These are phyloP conservation scores for Metarhizium humberi DNA, from an alignment of 2,329 filamentous ascomycete species.

Conservation along the genomic window DNA sequence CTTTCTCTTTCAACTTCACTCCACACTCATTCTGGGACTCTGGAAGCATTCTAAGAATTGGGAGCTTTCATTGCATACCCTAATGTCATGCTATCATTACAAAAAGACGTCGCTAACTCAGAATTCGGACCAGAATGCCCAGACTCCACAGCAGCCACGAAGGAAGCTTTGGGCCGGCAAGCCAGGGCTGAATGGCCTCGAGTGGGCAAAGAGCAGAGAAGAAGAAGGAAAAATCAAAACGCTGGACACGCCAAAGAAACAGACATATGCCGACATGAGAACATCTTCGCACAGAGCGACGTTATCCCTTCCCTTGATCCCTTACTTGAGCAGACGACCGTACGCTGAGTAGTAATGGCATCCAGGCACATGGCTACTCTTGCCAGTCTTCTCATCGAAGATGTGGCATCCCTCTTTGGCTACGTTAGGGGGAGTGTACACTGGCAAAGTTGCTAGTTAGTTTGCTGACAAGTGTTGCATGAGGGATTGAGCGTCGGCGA, in stretches of 20 bases:
- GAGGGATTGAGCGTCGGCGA: slow-evolving; percentile 2
- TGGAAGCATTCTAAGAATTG: slow-evolving; percentile 2
- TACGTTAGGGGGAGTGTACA: slow-evolving; percentile 86
- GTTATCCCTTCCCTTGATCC: neutral
- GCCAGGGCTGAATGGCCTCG: neutral
- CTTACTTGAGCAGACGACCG: slow-evolving; percentile 36
- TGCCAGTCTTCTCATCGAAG: slow-evolving; percentile 70
- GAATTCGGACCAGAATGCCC: neutral
- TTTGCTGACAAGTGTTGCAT: slow-evolving; percentile 19
- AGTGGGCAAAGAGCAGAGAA: neutral
- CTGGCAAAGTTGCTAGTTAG: slow-evolving; percentile 27
- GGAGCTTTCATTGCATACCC: slow-evolving; percentile 13
- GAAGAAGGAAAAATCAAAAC: slow-evolving; percentile 1
- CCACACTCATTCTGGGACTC: slow-evolving; percentile 4
- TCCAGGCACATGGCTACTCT: slow-evolving; percentile 60
- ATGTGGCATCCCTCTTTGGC: slow-evolving; percentile 73
- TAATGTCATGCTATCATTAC: slow-evolving; percentile 9
- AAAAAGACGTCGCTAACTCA: slow-evolving; percentile 1
- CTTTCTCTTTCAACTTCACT: slow-evolving; percentile 12
- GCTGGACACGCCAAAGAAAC: slow-evolving; percentile 4
- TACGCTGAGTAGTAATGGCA: slow-evolving; percentile 63
- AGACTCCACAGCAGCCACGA: neutral
- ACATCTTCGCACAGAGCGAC: neutral
- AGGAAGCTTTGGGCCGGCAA: neutral
- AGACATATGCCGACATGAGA: neutral